Conservation (phyloP, 73 alveolate species). For the Blepharisma japonicum region DNA sequence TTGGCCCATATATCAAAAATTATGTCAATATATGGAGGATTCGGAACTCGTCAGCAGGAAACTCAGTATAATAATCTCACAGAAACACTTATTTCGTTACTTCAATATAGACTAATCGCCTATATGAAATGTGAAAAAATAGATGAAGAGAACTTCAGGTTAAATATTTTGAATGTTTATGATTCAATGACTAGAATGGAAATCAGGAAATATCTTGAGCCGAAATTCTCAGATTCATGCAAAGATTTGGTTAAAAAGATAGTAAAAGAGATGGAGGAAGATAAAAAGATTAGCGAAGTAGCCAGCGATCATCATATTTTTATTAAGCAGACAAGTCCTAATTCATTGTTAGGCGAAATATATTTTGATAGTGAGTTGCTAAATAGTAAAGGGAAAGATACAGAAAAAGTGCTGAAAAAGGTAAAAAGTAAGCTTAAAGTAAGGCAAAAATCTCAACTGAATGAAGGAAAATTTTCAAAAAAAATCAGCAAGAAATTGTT, state of each 20-base stretch:
- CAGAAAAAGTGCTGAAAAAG: too few relatives aligned
- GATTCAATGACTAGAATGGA: not conserved
- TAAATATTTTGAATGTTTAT: not conserved
- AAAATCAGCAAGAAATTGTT: too few relatives aligned
- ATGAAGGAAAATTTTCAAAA: too few relatives aligned
- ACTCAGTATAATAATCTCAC: not conserved
- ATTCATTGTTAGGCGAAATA: too few relatives aligned
- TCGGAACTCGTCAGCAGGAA: slow-evolving; percentile 24
- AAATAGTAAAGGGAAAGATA: too few relatives aligned
- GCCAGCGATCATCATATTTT: too few relatives aligned
- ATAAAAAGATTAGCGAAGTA: too few relatives aligned
- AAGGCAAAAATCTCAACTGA: too few relatives aligned
- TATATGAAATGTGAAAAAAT: not conserved
- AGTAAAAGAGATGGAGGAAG: slow-evolving; percentile 1
- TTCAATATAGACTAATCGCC: not conserved
- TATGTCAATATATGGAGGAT: slow-evolving; percentile 26
- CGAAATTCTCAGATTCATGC: slow-evolving; percentile 2
- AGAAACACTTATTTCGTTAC: not conserved
- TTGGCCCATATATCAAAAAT: not conserved
- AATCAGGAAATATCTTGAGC: not conserved
- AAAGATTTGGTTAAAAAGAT: not conserved
- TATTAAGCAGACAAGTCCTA: too few relatives aligned
- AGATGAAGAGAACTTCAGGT: not conserved
- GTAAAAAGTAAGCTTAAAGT: too few relatives aligned
- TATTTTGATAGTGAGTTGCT: too few relatives aligned